These are phyloP conservation scores for Penicillium expansum DNA, from an alignment of 2,329 filamentous ascomycete species.

Conservation along the genomic window DNA sequence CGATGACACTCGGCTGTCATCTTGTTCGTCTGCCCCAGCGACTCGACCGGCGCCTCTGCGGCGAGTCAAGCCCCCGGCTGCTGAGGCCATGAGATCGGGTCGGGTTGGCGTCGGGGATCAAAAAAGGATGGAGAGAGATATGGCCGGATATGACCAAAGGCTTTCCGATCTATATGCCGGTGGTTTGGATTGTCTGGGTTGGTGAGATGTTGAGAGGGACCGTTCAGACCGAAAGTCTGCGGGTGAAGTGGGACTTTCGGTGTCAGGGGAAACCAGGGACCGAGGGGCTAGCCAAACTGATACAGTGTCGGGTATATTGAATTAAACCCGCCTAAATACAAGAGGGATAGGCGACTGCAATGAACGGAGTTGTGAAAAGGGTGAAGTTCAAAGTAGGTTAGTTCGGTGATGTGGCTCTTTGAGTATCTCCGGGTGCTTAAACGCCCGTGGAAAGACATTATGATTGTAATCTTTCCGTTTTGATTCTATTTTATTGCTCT, in stretches of 20 bases:
- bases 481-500: background rate
- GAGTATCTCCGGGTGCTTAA: background rate
- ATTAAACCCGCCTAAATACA: background rate
- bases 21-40: constrained; percentile 58
- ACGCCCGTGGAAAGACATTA: background rate
- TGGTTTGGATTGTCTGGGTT: constrained; percentile 24
- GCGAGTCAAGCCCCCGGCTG: constrained; percentile 67
- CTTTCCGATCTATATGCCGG: constrained; percentile 21
- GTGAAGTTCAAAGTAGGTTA: background rate
- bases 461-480: background rate
- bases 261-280: constrained; percentile 28
- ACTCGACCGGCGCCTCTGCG: constrained; percentile 63
- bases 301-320: background rate
- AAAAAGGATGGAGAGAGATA: constrained; percentile 8
- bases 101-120: constrained; percentile 16
- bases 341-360: background rate
- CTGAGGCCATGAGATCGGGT: constrained; percentile 54
- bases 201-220: constrained; percentile 20
- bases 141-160: constrained; percentile 5
- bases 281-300: constrained; percentile 16
- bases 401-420: constrained; percentile 7
- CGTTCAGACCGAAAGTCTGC: constrained; percentile 24
- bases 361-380: background rate
- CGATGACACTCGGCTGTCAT: constrained; percentile 64
- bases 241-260: constrained; percentile 28